Percentiles rank a stretch among this genome's conserved stretches.
phyloP scores from a whole-genome alignment of 352 stramenopile genomes.

The Phytophthora syringae region DNA sequence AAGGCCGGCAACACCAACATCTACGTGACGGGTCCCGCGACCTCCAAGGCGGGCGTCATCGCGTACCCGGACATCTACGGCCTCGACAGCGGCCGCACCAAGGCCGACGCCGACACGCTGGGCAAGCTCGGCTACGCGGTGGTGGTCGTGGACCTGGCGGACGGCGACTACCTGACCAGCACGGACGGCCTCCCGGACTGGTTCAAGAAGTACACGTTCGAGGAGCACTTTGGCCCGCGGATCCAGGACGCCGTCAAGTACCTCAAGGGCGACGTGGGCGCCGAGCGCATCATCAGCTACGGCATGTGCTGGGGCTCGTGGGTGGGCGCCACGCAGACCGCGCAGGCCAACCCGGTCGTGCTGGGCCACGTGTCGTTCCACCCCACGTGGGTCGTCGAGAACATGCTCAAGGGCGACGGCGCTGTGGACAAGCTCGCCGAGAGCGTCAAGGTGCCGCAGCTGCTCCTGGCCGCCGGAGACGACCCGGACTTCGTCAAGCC shows the following conservation, averaged over 20 bases:
- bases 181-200: constrained; percentile 50
- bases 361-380: constrained; percentile 83
- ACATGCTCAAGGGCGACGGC: constrained; percentile 74
- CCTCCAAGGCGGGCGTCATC: constrained; percentile 69
- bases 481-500: constrained; percentile 76
- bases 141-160: constrained; percentile 68
- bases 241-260: constrained; percentile 82
- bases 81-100: constrained; percentile 81
- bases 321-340: constrained; percentile 64
- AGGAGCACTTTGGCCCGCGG: constrained; percentile 47
- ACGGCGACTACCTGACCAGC: constrained; percentile 71
- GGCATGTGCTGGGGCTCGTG: constrained; percentile 88
- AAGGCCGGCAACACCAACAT: constrained; percentile 73
- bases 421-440: constrained; percentile 75
- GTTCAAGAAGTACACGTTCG: constrained; percentile 77
- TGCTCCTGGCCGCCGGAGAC: constrained; percentile 72
- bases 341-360: constrained; percentile 52
- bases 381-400: constrained; percentile 80
- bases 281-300: constrained; percentile 72
- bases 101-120: constrained; percentile 75
- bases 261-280: constrained; percentile 66
- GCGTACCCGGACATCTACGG: constrained; percentile 83
- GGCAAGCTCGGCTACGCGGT: constrained; percentile 82
- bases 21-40: constrained; percentile 74
- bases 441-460: constrained; percentile 74